phyloP scores from a whole-genome alignment of 1,139 yeast genomes.

The Blastobotrys ciferrii region DNA sequence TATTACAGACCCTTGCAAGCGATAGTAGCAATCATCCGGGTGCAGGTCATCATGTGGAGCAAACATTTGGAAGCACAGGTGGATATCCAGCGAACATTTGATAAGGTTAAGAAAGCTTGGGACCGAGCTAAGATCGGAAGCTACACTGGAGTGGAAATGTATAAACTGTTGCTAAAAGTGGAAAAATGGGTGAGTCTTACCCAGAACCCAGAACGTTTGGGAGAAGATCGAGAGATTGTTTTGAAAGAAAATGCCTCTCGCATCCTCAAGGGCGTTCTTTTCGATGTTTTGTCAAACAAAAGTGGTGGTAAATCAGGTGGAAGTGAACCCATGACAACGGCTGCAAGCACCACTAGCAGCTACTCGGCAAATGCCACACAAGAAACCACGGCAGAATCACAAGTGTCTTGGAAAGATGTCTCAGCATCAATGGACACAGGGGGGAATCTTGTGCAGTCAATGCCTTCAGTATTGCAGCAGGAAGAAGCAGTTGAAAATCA shows the following conservation, averaged over 20 bases:
- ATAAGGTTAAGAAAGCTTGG: slow-evolving; percentile 21
- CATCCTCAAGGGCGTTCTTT: slow-evolving; percentile 4
- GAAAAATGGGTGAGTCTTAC: slow-evolving; percentile 9
- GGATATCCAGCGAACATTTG: slow-evolving; percentile 20
- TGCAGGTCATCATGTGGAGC: slow-evolving; percentile 22
- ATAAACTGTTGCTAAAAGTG: slow-evolving; percentile 9
- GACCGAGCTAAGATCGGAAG: slow-evolving; percentile 1
- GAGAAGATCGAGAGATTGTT: slow-evolving; percentile 6
- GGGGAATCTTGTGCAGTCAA: neutral
- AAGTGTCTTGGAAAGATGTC: neutral
- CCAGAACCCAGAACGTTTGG: slow-evolving; percentile 5
- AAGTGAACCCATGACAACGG: neutral
- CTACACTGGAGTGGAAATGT: slow-evolving; percentile 2
- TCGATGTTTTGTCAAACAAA: slow-evolving; percentile 1
- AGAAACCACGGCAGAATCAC: neutral
- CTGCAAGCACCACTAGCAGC: neutral
- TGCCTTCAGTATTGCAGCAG: too few relatives aligned
- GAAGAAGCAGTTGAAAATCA: too few relatives aligned
- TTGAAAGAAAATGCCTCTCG: slow-evolving; percentile 6
- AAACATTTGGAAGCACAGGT: slow-evolving; percentile 18
- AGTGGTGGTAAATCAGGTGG: neutral
- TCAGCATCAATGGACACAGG: neutral
- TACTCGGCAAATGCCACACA: neutral
- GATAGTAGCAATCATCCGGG: slow-evolving; percentile 36
- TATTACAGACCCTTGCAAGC: slow-evolving; percentile 59